Percentiles rank a stretch among this genome's conserved stretches.
Conservation (phyloP, 495 filamentous ascomycete genomes). For the Poronia punctata region DNA sequence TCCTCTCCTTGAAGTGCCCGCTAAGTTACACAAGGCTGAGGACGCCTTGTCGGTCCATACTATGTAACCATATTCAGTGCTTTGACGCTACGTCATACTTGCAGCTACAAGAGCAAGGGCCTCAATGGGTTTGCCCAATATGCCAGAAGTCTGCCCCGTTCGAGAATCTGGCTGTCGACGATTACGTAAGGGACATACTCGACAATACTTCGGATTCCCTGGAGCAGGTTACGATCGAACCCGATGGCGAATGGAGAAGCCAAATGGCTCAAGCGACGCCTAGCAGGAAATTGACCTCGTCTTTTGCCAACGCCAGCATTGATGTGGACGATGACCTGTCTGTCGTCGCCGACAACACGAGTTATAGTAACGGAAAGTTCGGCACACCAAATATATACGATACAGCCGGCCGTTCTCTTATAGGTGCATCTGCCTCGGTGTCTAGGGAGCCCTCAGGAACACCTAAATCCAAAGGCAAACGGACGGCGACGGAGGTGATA, state of each 20-base stretch:
- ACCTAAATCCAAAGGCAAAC: conserved; percentile 4
- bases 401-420: conserved; percentile 1
- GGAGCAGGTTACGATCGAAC: conserved; percentile 86
- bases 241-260: conserved; percentile 67
- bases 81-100: conserved; percentile 94
- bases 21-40: conserved; percentile 76
- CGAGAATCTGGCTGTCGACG: conserved; percentile 75
- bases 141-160: conserved; percentile 81
- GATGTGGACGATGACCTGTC: conserved; percentile 65
- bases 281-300: conserved; percentile 21
- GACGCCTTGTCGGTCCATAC: conserved; percentile 67
- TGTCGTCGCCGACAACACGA: conserved; percentile 30
- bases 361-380: conserved; percentile 7
- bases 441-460: conserved; percentile 9
- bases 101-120: conserved; percentile 89
- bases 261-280: conserved; percentile 21
- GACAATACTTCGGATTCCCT: conserved; percentile 56
- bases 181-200: conserved; percentile 89
- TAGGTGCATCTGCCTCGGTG: background rate
- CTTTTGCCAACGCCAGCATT: conserved; percentile 25
- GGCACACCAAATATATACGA: background rate
- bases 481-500: conserved; percentile 9
- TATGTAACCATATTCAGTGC: conserved; percentile 87
- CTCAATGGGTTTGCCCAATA: conserved; percentile 89
- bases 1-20: conserved; percentile 88